Conservation (phyloP, 2,329 filamentous ascomycete species). For the Penicillium decumbens region DNA sequence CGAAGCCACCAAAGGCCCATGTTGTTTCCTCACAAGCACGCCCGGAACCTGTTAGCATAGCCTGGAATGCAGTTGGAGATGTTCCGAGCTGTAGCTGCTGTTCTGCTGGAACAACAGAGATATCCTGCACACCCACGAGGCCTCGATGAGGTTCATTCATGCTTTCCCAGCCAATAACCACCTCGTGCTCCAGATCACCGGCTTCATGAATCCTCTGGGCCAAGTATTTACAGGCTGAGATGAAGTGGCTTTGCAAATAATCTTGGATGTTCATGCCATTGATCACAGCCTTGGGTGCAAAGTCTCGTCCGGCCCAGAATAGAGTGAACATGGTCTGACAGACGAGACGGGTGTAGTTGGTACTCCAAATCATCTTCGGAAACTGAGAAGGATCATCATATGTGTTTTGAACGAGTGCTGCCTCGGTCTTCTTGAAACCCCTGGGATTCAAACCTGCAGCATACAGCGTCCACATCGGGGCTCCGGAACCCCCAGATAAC, state of each 20-base stretch:
- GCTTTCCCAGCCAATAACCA: conserved; percentile 93
- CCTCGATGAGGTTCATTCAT: conserved; percentile 93
- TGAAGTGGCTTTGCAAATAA: conserved; percentile 82
- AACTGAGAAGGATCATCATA: conserved; percentile 79
- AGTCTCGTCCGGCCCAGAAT: conserved; percentile 86
- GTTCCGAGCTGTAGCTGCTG: conserved; percentile 91
- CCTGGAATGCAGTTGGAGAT: conserved; percentile 89
- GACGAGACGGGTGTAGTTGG: conserved; percentile 85
- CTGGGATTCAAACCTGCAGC: conserved; percentile 86
- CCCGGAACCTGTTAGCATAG: conserved; percentile 85
- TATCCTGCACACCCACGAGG: conserved; percentile 74
- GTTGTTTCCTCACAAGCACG: conserved; percentile 82
- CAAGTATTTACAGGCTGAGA: conserved; percentile 73
- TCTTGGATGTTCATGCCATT: conserved; percentile 95
- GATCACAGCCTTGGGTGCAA: conserved; percentile 93
- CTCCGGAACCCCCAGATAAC: conserved; percentile 88
- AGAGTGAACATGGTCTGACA: conserved; percentile 89
- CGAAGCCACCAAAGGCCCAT: conserved; percentile 90
- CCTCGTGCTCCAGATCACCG: conserved; percentile 77
- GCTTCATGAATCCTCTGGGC: conserved; percentile 83
- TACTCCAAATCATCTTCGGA: conserved; percentile 99
- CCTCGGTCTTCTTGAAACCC: conserved; percentile 79
- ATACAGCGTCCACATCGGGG: conserved; percentile 96
- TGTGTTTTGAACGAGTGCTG: conserved; percentile 90
- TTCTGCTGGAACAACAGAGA: conserved; percentile 75